Conservation (phyloP, 805 yeast species). For the Kazachstania taianensis region DNA sequence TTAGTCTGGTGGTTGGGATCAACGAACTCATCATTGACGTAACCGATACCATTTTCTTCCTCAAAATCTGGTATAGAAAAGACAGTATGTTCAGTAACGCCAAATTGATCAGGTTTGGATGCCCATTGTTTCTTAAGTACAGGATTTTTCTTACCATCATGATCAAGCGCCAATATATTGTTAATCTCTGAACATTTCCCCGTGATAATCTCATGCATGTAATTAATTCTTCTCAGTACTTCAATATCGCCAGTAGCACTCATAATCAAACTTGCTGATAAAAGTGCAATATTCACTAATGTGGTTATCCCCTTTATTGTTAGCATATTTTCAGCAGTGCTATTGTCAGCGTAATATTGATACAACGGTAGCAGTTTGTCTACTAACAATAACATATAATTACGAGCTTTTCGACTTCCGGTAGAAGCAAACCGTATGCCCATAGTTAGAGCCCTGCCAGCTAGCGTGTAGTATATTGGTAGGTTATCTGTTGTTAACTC, state of each 20-base stretch:
- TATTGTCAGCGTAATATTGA: constrained; percentile 10
- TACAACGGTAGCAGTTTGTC: constrained; percentile 26
- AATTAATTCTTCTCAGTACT: constrained; percentile 60
- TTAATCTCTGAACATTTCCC: constrained; percentile 25
- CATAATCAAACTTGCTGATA: constrained; percentile 66
- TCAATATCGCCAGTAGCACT: constrained; percentile 88
- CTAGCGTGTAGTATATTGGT: constrained; percentile 51
- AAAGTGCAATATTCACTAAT: constrained; percentile 47
- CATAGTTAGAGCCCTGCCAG: constrained; percentile 66
- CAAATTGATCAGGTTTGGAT: neutral
- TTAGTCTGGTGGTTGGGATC: constrained; percentile 1
- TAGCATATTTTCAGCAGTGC: constrained; percentile 47
- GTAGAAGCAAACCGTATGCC: constrained; percentile 73
- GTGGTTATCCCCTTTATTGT: constrained; percentile 42
- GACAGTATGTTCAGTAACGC: neutral
- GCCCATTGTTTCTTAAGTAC: no score
- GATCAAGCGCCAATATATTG: no score
- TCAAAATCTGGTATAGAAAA: constrained; percentile 1
- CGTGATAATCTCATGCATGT: constrained; percentile 49
- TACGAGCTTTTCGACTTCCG: constrained; percentile 42
- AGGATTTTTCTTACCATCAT: no score
- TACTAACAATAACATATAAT: constrained; percentile 28
- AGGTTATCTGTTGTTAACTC: constrained; percentile 50
- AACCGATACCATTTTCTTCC: constrained; percentile 1
- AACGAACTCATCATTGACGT: constrained; percentile 4